Base-by-base conservation (phyloP, 2,329 filamentous ascomycete species). In the Talaromyces amestolkiae region DNA sequence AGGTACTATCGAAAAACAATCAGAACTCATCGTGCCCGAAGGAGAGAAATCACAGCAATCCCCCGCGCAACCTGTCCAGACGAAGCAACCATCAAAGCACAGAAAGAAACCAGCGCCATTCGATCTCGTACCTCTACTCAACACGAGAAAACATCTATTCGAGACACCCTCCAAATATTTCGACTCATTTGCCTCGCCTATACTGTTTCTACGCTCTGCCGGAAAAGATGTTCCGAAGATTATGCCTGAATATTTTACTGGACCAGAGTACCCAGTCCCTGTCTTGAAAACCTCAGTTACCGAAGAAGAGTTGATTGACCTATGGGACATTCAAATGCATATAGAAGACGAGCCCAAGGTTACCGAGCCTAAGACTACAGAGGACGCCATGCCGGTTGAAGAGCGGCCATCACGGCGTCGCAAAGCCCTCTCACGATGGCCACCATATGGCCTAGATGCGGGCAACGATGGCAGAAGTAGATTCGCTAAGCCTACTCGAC, bases 141-240 rank as follows among this genome's bases (percentile, higher is more conserved):
- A 75, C 35, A 76, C 76, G 0, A 74, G 80, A 3, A 72, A 74
- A 33, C 60, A 56, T 8, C 71, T 79, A 22, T 82, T 82, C 66
- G 49, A 70, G 8, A 74, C 70, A 0, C 76, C 79, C 22, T 75
- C 77, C 33, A 72, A 72, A 11, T 80, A 76, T 67, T 81, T 81
- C 54, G 79, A 81, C 65, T 68, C 78, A 0, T 82, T 81, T 64
- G 79, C 80, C 0, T 80, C 78, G 3, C 80, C 80, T 0, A 69
- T 77, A 3, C 67, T 81, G 7, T 79, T 81, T 58, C 73, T 82
- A 9, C 76, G 80, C 24, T 77, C 79, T 0, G 68, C 79, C 0
- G 79, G 79, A 0, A 74, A 76, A 60, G 77, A 80, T 51, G 76
- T 76, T 5, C 79, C 77, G 1, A 69, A 68, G 3, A 39, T 15